Base-by-base conservation (phyloP, 2,329 filamentous ascomycete species). In the Capronia epimyces region DNA sequence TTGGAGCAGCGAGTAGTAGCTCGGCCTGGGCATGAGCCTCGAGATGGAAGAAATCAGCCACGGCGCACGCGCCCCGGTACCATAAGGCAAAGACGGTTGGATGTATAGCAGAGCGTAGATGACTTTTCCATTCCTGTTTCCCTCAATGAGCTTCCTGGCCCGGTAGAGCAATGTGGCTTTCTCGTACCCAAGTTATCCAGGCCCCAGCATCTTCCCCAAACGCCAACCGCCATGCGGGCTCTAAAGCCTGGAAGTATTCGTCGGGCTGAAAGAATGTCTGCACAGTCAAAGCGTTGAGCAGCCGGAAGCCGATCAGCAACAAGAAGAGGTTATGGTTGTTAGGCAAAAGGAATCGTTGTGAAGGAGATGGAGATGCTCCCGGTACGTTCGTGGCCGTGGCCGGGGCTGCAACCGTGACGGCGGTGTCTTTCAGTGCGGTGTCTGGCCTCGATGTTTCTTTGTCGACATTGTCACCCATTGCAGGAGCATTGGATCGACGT, bases 241-340 rank as follows among this genome's bases (percentile, higher is more conserved):
- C 93, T 39, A 97, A 79, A 1, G 89, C 86, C 66, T 98, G 93
- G 65, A 93, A 98, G 74, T 88, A 97, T 69, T 98, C 93, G 73
- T 98, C 93, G 22, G 93, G 93, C 69, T 98, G 93, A 72, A 98
- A 98, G 68, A 96, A 98, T 16, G 93, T 97, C 59, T 80, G 76
- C 50, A 94, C 75, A 56, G 77, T 81, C 61, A 93, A 75, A 25
- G 89, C 83, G 71, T 95, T 95, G 66, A 87, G 67, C 58, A 91
- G 77, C 48, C 93, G 87, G 57, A 95, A 79, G 34, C 80, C 75
- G 59, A 96, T 43, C 15, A 75, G 65, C 47, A 66, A 67, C 18
- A 72, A 62, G 46, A 74, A 61, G 50, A 72, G 56, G 46, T 50
- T 52, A n/a, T 55, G 49, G 25, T 45, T n/a, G 5, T 49, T 43